Base-by-base conservation (phyloP, 257 asterid genomes). In the Capsicum pubescens region DNA sequence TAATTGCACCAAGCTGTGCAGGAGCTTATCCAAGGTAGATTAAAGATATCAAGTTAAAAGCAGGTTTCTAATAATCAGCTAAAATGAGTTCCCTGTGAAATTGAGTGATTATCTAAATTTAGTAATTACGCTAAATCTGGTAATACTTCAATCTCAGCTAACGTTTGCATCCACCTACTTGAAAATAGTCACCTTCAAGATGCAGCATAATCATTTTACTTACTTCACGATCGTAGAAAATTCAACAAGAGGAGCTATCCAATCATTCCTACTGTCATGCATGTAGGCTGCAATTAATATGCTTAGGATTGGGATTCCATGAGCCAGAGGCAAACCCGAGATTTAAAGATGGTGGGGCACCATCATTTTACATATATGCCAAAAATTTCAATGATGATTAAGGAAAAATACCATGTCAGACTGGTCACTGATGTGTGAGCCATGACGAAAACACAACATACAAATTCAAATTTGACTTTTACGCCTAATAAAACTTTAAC, bases 31-130 rank as follows among this genome's bases (percentile, higher is more conserved):
- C 44, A 77, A 52, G 81, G 50, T 74, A 16, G 82, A 54, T 26
- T 77, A 64, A 7, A 26, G 16, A 54, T 50, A 21, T 74, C 61
- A 32, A 32, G 82, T 54, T 54, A 54, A 77, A 54, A 77, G 50
- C 32, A 77, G 82, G 14, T 54, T 77, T 54, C 26, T 16, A 14
- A 3, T 77, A 52, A 77, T 77, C 82, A 77, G 64, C 82, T 77
- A 26, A 26, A 26, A 54, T 54, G 64, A 54, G 82, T 32, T 77
- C 64, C 50, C 10, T 14, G 64, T 54, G 64, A 56, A 54, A 52
- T 77, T 54, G 82, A 32, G 63, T 26, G 66, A 77, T 77, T 13
- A 54, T 32, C 26, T 77, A 36, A 8, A 54, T 13, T 26, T 32
- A 14, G 32, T 52, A 54, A 77, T 54, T 54, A 77, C 54, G 32